Evolutionary conservation across 2,329 filamentous ascomycete genomes (phyloP).

Genomic region (Dactylonectria macrodidyma): DNA sequence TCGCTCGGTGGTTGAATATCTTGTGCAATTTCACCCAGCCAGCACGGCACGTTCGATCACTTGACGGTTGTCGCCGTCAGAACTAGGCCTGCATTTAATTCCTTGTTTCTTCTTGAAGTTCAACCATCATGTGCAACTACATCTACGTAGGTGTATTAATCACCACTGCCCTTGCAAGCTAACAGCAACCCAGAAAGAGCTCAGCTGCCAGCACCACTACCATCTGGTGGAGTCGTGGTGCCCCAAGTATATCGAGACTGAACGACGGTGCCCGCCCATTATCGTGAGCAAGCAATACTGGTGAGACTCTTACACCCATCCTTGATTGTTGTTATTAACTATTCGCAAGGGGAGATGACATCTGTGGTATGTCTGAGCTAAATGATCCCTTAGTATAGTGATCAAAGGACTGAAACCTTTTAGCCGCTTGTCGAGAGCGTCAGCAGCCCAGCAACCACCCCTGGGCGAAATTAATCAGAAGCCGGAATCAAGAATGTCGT

Average conservation of each 20-base stretch:
- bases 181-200: slow-evolving; percentile 59
- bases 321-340: slow-evolving; percentile 41
- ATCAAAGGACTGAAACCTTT: slow-evolving; percentile 37
- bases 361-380: slow-evolving; percentile 57
- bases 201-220: slow-evolving; percentile 67
- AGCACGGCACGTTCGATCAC: too few relatives aligned
- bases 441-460: slow-evolving; percentile 56
- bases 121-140: slow-evolving; percentile 64
- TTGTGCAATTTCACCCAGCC: too few relatives aligned
- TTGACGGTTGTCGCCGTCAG: too few relatives aligned
- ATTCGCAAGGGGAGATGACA: slow-evolving; percentile 58
- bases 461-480: slow-evolving; percentile 57
- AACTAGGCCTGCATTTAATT: too few relatives aligned
- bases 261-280: slow-evolving; percentile 59
- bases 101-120: too few relatives aligned
- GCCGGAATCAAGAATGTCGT: slow-evolving; percentile 48
- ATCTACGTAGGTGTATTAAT: slow-evolving; percentile 58
- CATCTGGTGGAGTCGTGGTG: slow-evolving; percentile 65
- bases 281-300: slow-evolving; percentile 63
- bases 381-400: slow-evolving; percentile 22
- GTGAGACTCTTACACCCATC: slow-evolving; percentile 43
- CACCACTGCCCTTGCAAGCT: slow-evolving; percentile 29
- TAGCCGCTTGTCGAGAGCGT: slow-evolving; percentile 58
- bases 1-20: too few relatives aligned
- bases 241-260: slow-evolving; percentile 61